phyloP scores from a whole-genome alignment of 2,329 filamentous ascomycete species.

The Talaromyces amestolkiae region DNA sequence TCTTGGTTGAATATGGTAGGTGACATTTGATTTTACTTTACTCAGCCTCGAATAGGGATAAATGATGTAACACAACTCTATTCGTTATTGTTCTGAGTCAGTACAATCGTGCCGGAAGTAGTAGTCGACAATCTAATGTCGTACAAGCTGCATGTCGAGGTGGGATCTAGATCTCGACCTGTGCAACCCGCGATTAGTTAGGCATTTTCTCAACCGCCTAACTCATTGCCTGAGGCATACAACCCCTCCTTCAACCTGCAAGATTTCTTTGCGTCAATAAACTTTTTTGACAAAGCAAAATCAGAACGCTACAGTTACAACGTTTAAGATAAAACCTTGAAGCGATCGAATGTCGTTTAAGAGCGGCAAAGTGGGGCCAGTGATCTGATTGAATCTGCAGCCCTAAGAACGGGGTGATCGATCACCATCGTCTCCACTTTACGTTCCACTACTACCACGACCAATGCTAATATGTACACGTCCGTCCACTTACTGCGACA shows the following conservation, averaged over 20 bases:
- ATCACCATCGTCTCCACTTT: background rate
- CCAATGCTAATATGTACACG: background rate
- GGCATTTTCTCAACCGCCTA: background rate
- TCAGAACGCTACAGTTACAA: too few species aligned
- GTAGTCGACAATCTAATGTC: background rate
- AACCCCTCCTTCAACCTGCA: too few species aligned
- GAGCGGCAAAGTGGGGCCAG: background rate
- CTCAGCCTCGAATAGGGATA: background rate
- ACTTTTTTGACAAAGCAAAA: too few species aligned
- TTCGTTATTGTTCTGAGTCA: background rate
- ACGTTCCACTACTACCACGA: background rate
- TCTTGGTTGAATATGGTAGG: background rate
- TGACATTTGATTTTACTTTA: background rate
- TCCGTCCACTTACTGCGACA: background rate
- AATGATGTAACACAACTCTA: background rate
- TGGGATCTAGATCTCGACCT: background rate
- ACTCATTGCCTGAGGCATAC: background rate
- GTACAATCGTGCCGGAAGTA: background rate
- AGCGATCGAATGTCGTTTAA: background rate
- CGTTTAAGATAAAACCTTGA: background rate
- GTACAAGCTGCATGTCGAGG: background rate
- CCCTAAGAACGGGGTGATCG: background rate
- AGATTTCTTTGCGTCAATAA: too few species aligned
- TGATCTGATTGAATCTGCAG: background rate
- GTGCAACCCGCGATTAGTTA: background rate